Percentiles rank a stretch among this genome's conserved stretches.
Evolutionary conservation across 1,284 basidiomycete species (phyloP).

Genomic region (Puccinia coronata): DNA sequence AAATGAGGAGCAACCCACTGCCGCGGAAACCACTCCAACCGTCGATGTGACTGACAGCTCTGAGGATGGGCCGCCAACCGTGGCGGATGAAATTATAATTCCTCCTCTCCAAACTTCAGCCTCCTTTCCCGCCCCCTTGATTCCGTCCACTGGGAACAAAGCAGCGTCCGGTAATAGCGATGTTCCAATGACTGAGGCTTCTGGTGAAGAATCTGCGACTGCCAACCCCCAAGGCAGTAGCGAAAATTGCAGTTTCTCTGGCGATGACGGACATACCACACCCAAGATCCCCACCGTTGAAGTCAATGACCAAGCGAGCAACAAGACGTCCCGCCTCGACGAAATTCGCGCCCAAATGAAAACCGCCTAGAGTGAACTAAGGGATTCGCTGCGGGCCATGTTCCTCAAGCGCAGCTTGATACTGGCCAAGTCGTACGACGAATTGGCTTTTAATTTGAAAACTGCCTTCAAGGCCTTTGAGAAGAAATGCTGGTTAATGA

Average conservation of each 20-base stretch:
- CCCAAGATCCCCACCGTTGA: slow-evolving; percentile 52
- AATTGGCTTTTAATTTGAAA: slow-evolving; percentile 87
- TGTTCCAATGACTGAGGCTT: slow-evolving; percentile 2
- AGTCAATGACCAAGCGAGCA: slow-evolving; percentile 36
- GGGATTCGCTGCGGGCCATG: slow-evolving; percentile 69
- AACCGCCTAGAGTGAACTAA: slow-evolving; percentile 65
- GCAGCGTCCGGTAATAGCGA: background rate
- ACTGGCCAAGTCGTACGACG: too few relatives aligned
- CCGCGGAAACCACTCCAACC: background rate
- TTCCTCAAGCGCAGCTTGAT: slow-evolving; percentile 71
- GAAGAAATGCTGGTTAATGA: slow-evolving; percentile 49
- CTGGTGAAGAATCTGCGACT: background rate
- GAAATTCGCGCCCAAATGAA: slow-evolving; percentile 63
- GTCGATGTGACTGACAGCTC: background rate
- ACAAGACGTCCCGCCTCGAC: slow-evolving; percentile 54
- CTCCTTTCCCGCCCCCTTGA: background rate
- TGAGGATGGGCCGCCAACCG: background rate
- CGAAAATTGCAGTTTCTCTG: slow-evolving; percentile 1
- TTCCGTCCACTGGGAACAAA: background rate
- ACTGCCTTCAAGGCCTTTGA: slow-evolving; percentile 67
- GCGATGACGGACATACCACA: slow-evolving; percentile 23
- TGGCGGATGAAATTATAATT: background rate
- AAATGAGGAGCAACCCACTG: slow-evolving; percentile 9
- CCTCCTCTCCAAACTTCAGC: background rate
- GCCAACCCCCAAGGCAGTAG: slow-evolving; percentile 11